phyloP scores from a whole-genome alignment of 768 basidiomycete genomes.

The Xanthoconium purpureum region DNA sequence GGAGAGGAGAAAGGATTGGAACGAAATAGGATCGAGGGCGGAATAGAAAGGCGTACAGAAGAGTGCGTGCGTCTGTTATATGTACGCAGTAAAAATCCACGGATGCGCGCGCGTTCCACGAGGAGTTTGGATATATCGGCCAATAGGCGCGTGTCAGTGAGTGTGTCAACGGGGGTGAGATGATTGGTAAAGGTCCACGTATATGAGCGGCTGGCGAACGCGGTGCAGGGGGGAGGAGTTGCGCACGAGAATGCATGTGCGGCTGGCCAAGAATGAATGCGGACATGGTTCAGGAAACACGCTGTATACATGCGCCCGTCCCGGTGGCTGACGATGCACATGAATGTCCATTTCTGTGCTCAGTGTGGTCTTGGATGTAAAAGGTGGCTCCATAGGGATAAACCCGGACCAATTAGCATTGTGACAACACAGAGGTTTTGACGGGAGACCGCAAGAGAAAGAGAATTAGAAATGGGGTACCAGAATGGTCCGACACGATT shows the following conservation, averaged over 20 bases:
- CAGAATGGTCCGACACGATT: conserved; percentile 3
- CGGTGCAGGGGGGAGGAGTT: conserved; percentile 16
- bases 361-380: neutral
- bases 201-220: conserved; percentile 16
- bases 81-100: conserved; percentile 13
- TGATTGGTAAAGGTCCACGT: neutral
- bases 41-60: conserved; percentile 9
- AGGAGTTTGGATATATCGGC: conserved; percentile 13
- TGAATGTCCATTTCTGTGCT: neutral
- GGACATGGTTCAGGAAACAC: conserved; percentile 8
- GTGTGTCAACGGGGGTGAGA: conserved; percentile 5
- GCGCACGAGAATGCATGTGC: conserved; percentile 14
- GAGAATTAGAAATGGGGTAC: conserved; percentile 11
- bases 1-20: neutral
- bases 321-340: neutral
- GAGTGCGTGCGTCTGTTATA: conserved; percentile 18
- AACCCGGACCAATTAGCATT: neutral
- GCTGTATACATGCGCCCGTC: conserved; percentile 10
- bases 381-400: neutral
- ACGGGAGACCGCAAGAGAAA: neutral
- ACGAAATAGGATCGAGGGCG: conserved; percentile 8
- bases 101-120: conserved; percentile 12
- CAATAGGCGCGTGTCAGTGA: conserved; percentile 7
- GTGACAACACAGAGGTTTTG: neutral
- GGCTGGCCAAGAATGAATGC: conserved; percentile 14